Percentiles rank a stretch among this genome's conserved stretches.
Conservation (phyloP, 179 eudicot species). For the Patellifolia procumbens region DNA sequence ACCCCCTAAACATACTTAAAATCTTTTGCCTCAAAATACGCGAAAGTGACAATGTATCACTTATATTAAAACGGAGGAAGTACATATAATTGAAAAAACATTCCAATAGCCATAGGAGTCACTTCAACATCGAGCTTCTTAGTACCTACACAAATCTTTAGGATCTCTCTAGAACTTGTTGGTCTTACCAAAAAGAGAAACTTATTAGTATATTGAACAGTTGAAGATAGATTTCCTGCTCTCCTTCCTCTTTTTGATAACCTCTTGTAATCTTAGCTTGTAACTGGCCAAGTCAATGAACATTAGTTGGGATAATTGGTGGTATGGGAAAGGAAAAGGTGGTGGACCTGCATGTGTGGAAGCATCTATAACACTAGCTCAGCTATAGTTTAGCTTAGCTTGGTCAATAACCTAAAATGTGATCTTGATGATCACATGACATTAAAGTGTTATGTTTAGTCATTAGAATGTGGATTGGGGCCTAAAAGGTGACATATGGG, state of each 20-base stretch:
- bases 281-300: conserved; percentile 17
- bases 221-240: neutral
- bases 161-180: neutral
- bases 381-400: conserved; percentile 8
- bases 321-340: conserved; percentile 9
- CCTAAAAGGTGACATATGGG: conserved; percentile 22
- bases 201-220: too few relatives aligned
- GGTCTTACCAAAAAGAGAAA: neutral
- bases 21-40: too few relatives aligned
- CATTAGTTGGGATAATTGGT: conserved; percentile 17
- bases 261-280: neutral
- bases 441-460: neutral
- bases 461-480: conserved; percentile 18
- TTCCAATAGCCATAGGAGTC: neutral
- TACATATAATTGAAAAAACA: too few relatives aligned
- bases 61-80: too few relatives aligned
- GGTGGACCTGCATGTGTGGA: conserved; percentile 18
- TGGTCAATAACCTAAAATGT: conserved; percentile 23
- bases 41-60: too few relatives aligned
- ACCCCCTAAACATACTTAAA: too few relatives aligned
- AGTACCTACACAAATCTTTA: neutral
- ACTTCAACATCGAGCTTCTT: neutral
- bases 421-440: conserved; percentile 6
- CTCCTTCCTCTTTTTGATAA: neutral
- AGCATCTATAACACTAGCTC: conserved; percentile 17